These are phyloP conservation scores for Pythium oligandrum DNA, from an alignment of 352 stramenopile species.

Conservation along the genomic window DNA sequence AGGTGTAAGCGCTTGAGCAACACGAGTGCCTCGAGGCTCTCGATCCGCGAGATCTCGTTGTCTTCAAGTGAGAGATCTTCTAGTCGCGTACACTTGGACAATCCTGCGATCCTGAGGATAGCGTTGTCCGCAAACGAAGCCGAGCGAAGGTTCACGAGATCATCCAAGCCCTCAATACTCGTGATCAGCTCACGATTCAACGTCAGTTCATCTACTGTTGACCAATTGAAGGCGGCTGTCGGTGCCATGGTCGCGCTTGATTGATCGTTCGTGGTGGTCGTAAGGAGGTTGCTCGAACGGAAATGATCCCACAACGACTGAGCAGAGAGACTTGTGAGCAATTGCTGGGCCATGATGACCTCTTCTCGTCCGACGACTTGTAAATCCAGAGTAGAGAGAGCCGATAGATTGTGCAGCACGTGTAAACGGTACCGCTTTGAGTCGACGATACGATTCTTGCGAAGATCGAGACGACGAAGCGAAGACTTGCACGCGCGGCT, in stretches of 20 bases:
- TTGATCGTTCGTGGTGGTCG: slow-evolving; percentile 2
- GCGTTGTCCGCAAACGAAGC: slow-evolving; percentile 69
- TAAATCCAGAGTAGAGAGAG: slow-evolving; percentile 44
- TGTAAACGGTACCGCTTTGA: slow-evolving; percentile 70
- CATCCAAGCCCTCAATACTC: slow-evolving; percentile 47
- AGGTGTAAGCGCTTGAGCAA: slow-evolving; percentile 75
- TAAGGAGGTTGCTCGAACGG: too few species aligned
- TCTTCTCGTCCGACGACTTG: slow-evolving; percentile 42
- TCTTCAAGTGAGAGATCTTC: slow-evolving; percentile 79
- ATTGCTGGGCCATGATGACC: slow-evolving; percentile 19
- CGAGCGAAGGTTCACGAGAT: slow-evolving; percentile 50
- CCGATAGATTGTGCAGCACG: slow-evolving; percentile 41
- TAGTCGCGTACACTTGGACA: slow-evolving; percentile 48
- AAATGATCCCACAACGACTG: slow-evolving; percentile 32
- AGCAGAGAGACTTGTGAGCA: slow-evolving; percentile 44
- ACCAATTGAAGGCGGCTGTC: slow-evolving; percentile 16
- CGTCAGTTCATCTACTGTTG: slow-evolving; percentile 54
- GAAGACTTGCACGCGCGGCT: slow-evolving; percentile 8
- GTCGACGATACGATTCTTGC: slow-evolving; percentile 60
- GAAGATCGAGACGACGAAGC: slow-evolving; percentile 48
- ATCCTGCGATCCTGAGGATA: slow-evolving; percentile 48
- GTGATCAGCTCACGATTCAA: slow-evolving; percentile 59
- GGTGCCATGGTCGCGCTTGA: background rate
- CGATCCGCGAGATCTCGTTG: slow-evolving; percentile 66
- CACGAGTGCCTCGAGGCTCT: slow-evolving; percentile 50